Conservation (phyloP, 371 early-diverging fungal species). For the Capillidium rhysosporum region DNA sequence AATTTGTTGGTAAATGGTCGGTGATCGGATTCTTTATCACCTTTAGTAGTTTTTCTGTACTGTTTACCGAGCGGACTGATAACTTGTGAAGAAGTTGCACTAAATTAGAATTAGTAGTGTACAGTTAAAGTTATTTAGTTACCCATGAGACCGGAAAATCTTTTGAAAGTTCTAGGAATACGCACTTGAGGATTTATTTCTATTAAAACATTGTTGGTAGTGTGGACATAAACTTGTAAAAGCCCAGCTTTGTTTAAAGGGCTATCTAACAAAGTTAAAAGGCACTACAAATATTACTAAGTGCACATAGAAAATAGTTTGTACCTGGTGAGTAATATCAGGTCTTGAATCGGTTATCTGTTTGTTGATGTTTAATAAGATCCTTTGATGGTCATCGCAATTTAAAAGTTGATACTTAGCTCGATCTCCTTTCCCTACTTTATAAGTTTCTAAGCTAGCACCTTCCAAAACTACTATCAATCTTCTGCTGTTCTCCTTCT, state of each 20-base stretch:
- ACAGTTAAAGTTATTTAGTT: conserved; percentile 7
- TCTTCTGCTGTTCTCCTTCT: conserved; percentile 60
- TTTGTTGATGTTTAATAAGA: conserved; percentile 63
- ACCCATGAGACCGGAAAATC: conserved; percentile 93
- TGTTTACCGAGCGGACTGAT: conserved; percentile 77
- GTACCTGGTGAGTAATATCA: conserved; percentile 91
- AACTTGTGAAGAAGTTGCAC: conserved; percentile 95
- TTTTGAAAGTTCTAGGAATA: conserved; percentile 95
- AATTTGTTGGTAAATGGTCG: conserved; percentile 81
- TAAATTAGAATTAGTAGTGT: conserved; percentile 11
- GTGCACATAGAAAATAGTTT: neutral
- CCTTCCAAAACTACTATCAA: conserved; percentile 83
- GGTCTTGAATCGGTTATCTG: conserved; percentile 78
- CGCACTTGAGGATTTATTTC: conserved; percentile 94
- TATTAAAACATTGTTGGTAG: conserved; percentile 84
- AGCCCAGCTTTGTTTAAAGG: conserved; percentile 95
- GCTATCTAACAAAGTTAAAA: conserved; percentile 88
- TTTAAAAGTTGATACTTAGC: conserved; percentile 83
- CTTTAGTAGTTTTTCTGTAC: conserved; percentile 80
- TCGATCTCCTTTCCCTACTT: conserved; percentile 76
- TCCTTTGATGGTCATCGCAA: conserved; percentile 87
- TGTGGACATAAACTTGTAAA: conserved; percentile 89
- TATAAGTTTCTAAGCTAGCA: conserved; percentile 85
- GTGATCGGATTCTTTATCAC: conserved; percentile 93
- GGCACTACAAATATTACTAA: conserved; percentile 33